These are phyloP conservation scores for Protomyces macrosporus DNA, from an alignment of 1,139 yeast genomes.

Conservation along the genomic window DNA sequence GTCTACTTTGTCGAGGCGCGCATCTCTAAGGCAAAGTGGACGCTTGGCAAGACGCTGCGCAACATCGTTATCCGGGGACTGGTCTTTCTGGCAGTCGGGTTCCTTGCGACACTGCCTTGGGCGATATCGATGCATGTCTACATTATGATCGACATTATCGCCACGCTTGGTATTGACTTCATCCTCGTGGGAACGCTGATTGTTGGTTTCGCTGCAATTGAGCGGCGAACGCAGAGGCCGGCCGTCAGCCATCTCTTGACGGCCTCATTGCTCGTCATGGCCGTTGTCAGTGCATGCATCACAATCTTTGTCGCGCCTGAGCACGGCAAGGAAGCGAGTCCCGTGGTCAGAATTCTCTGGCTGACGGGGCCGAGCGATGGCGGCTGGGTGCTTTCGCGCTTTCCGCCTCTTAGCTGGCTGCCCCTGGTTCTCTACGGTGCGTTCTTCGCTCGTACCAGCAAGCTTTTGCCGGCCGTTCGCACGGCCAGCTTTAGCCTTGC, in stretches of 20 bases:
- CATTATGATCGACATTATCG: slow-evolving; percentile 14
- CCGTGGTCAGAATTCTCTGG: slow-evolving; percentile 10
- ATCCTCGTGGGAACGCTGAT: slow-evolving; percentile 11
- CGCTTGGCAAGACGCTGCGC: slow-evolving; percentile 3
- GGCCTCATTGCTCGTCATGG: neutral
- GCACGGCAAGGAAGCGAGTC: neutral
- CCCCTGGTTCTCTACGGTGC: slow-evolving; percentile 21
- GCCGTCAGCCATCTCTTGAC: neutral
- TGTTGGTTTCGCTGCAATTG: neutral
- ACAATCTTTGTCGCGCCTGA: neutral
- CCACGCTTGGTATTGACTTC: slow-evolving; percentile 18
- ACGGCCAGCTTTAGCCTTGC: slow-evolving; percentile 6
- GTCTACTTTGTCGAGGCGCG: slow-evolving; percentile 23
- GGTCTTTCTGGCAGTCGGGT: slow-evolving; percentile 12
- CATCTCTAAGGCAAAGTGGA: slow-evolving; percentile 6
- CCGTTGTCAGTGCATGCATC: slow-evolving; percentile 3
- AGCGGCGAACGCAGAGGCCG: neutral
- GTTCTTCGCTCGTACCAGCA: slow-evolving; percentile 14
- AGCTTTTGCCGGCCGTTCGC: slow-evolving; percentile 1
- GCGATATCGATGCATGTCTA: neutral
- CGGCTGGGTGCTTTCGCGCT: slow-evolving; percentile 10
- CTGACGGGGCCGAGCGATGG: neutral
- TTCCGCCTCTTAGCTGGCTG: slow-evolving; percentile 19
- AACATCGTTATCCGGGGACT: slow-evolving; percentile 11
- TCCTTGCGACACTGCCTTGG: slow-evolving; percentile 6